These are phyloP conservation scores for Arabis hirsuta DNA, from an alignment of 345 rosid genomes.

Conservation along the genomic window DNA sequence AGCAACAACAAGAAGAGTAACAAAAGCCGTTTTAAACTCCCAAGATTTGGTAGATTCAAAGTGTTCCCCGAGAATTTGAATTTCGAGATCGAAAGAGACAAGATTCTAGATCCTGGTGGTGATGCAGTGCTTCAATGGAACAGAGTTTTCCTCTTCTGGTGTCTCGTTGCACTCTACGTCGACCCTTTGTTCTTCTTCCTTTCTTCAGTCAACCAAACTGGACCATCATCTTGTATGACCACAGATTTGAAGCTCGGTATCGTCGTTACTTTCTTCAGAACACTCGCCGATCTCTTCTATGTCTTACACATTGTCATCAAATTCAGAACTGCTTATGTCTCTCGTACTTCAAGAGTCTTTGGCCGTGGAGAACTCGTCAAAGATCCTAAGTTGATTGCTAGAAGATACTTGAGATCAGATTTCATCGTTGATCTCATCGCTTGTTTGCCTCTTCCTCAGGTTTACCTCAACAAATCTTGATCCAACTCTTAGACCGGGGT, in stretches of 20 bases:
- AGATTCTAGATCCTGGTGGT: slow-evolving; percentile 75
- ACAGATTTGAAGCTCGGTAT: slow-evolving; percentile 69
- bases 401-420: slow-evolving; percentile 68
- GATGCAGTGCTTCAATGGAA: slow-evolving; percentile 55
- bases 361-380: slow-evolving; percentile 85
- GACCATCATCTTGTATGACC: slow-evolving; percentile 58
- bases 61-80: slow-evolving; percentile 62
- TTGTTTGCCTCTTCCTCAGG: slow-evolving; percentile 89
- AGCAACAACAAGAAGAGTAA: slow-evolving; percentile 18
- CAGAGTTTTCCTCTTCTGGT: slow-evolving; percentile 76
- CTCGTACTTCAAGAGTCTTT: slow-evolving; percentile 74
- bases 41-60: slow-evolving; percentile 56
- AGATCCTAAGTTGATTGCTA: slow-evolving; percentile 68
- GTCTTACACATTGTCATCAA: slow-evolving; percentile 63
- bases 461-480: slow-evolving; percentile 17
- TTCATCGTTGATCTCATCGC: slow-evolving; percentile 73
- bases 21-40: slow-evolving; percentile 35
- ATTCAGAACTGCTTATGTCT: slow-evolving; percentile 79
- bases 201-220: slow-evolving; percentile 55
- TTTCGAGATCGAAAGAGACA: slow-evolving; percentile 48
- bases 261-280: slow-evolving; percentile 68
- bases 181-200: slow-evolving; percentile 87
- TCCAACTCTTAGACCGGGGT: not conserved
- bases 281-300: slow-evolving; percentile 73
- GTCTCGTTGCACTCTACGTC: slow-evolving; percentile 75